A percentile compares a stretch with the other conserved stretches of the same genome.
Evolutionary conservation across 2,329 filamentous ascomycete species (phyloP).

Genomic region (Verticillium nonalfalfae): DNA sequence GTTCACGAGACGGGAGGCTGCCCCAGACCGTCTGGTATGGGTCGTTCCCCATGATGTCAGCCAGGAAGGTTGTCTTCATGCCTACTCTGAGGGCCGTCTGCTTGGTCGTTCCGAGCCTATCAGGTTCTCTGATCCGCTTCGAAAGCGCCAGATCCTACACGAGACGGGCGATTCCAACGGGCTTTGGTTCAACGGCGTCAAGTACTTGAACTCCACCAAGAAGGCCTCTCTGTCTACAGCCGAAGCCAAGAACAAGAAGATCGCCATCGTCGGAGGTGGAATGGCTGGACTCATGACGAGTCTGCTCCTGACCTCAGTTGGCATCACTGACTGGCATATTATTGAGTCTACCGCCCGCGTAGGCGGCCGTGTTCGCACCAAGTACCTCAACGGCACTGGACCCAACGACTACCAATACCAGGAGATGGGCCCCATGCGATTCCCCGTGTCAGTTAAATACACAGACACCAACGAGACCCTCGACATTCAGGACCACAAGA

Average conservation of each 20-base stretch:
- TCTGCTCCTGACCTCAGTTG: slow-evolving; percentile 36
- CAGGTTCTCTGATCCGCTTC: background rate
- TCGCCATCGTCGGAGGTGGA: slow-evolving; percentile 55
- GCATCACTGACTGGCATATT: slow-evolving; percentile 50
- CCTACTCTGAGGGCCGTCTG: background rate
- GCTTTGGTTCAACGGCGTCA: slow-evolving; percentile 1
- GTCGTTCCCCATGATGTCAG: slow-evolving; percentile 11
- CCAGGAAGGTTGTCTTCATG: background rate
- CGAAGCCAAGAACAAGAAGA: slow-evolving; percentile 44
- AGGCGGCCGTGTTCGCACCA: slow-evolving; percentile 54
- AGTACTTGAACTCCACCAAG: slow-evolving; percentile 37
- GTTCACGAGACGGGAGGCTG: slow-evolving; percentile 4
- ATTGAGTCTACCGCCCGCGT: slow-evolving; percentile 49
- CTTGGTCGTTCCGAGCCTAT: background rate
- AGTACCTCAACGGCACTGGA: slow-evolving; percentile 43
- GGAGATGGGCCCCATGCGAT: slow-evolving; percentile 44
- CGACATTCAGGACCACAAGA: slow-evolving; percentile 51
- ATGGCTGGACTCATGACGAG: slow-evolving; percentile 54
- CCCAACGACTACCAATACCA: slow-evolving; percentile 56
- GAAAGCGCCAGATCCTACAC: slow-evolving; percentile 1
- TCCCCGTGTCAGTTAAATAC: slow-evolving; percentile 37
- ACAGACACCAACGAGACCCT: slow-evolving; percentile 42
- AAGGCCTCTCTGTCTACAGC: slow-evolving; percentile 43
- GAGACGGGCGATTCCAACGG: slow-evolving; percentile 10
- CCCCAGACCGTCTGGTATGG: slow-evolving; percentile 15